These are phyloP conservation scores for Termitomyces sp. DNA, from an alignment of 768 basidiomycete genomes.

Conservation along the genomic window DNA sequence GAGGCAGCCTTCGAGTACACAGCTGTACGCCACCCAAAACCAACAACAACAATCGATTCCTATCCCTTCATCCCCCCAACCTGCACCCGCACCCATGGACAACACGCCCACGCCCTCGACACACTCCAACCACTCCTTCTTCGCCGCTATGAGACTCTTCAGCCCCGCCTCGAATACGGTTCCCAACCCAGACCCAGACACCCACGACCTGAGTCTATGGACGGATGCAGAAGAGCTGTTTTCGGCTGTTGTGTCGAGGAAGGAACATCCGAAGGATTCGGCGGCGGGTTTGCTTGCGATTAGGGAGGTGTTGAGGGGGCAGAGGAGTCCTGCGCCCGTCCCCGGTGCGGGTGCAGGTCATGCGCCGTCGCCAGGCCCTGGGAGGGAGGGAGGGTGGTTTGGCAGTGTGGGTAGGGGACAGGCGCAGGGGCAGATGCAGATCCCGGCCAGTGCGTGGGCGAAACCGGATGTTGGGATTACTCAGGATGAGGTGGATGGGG, in stretches of 20 bases:
- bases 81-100: conserved; percentile 12
- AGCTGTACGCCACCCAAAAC: neutral
- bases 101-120: conserved; percentile 17
- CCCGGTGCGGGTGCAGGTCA: too few relatives aligned
- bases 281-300: conserved; percentile 43
- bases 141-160: conserved; percentile 48
- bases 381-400: conserved; percentile 1
- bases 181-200: conserved; percentile 50
- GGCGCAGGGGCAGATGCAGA: conserved; percentile 17
- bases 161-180: conserved; percentile 27
- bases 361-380: neutral
- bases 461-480: conserved; percentile 56
- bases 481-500: conserved; percentile 45
- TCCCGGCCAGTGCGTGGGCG: conserved; percentile 40
- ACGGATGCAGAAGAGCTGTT: conserved; percentile 34
- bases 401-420: conserved; percentile 10
- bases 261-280: conserved; percentile 58
- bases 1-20: conserved; percentile 10
- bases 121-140: conserved; percentile 38
- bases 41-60: conserved; percentile 2
- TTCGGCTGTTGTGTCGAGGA: conserved; percentile 55
- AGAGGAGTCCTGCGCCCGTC: conserved; percentile 24
- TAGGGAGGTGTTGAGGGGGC: conserved; percentile 57
- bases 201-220: conserved; percentile 51
- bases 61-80: neutral